These are phyloP conservation scores for Arabidopsis hybrid DNA, from an alignment of 441 rosid genomes.

Conservation along the genomic window DNA sequence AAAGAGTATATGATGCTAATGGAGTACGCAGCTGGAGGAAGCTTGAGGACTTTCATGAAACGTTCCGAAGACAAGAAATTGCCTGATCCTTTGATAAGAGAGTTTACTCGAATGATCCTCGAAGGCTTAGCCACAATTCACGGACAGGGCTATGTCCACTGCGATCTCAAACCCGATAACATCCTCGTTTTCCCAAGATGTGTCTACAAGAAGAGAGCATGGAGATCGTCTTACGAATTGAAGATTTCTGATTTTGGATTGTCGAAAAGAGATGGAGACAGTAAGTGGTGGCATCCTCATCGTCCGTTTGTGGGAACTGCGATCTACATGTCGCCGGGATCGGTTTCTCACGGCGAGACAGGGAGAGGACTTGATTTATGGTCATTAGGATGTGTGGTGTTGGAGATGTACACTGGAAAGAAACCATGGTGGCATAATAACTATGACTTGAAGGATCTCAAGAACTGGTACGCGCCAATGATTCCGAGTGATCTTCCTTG, in stretches of 20 bases:
- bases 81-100: constrained; percentile 22
- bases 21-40: constrained; percentile 39
- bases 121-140: constrained; percentile 37
- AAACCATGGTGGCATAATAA: constrained; percentile 25
- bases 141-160: constrained; percentile 28
- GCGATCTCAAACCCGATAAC: constrained; percentile 37
- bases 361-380: constrained; percentile 29
- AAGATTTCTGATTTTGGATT: constrained; percentile 36
- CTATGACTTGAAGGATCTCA: not conserved
- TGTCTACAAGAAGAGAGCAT: not conserved
- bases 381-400: constrained; percentile 37
- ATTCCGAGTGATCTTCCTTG: constrained; percentile 28
- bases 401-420: constrained; percentile 39
- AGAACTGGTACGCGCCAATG: not conserved
- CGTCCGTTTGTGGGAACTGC: constrained; percentile 5
- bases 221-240: not conserved
- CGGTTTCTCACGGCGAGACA: constrained; percentile 1
- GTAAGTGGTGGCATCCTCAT: not conserved
- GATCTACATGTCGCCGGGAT: constrained; percentile 31
- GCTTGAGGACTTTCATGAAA: constrained; percentile 16
- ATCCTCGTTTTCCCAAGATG: constrained; percentile 29
- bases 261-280: constrained; percentile 23
- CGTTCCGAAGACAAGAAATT: not conserved
- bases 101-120: constrained; percentile 31
- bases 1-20: constrained; percentile 5